Evolutionary conservation across 2,329 filamentous ascomycete genomes (phyloP).

Genomic region (Ceratocystiopsis minuta): DNA sequence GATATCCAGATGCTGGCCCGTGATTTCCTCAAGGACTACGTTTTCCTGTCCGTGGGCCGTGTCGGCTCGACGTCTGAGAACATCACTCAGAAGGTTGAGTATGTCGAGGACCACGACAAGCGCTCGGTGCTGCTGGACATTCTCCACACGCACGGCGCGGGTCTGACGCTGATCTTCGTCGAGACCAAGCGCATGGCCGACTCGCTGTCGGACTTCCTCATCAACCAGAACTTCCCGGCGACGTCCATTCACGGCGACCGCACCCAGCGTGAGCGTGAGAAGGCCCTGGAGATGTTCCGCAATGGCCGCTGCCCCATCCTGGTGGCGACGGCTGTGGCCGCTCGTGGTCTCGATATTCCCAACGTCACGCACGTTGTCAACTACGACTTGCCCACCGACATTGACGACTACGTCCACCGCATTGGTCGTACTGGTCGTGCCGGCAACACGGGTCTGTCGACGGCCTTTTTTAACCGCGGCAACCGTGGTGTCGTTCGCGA

Average conservation of each 20-base stretch:
- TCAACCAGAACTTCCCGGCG: slow-evolving; percentile 96
- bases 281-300: slow-evolving; percentile 93
- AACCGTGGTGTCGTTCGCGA: slow-evolving; percentile 97
- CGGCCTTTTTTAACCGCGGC: slow-evolving; percentile 98
- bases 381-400: slow-evolving; percentile 81
- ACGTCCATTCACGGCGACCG: slow-evolving; percentile 98
- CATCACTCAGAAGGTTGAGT: slow-evolving; percentile 97
- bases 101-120: slow-evolving; percentile 88
- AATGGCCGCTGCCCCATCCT: slow-evolving; percentile 89
- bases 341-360: slow-evolving; percentile 78
- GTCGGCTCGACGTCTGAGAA: slow-evolving; percentile 99
- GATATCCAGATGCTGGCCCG: slow-evolving; percentile 98
- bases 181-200: slow-evolving; percentile 99
- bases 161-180: slow-evolving; percentile 91
- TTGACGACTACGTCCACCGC: slow-evolving; percentile 95
- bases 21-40: slow-evolving; percentile 97
- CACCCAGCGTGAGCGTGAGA: slow-evolving; percentile 96
- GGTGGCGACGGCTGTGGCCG: slow-evolving; percentile 91
- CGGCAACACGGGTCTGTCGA: slow-evolving; percentile 95
- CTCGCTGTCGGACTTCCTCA: slow-evolving; percentile 90
- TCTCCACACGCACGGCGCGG: slow-evolving; percentile 75
- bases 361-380: slow-evolving; percentile 97
- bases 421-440: slow-evolving; percentile 99
- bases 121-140: slow-evolving; percentile 94
- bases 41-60: slow-evolving; percentile 96